Evolutionary conservation across 306 rosid genomes (phyloP).

Genomic region (Mimosa bimucronata): DNA sequence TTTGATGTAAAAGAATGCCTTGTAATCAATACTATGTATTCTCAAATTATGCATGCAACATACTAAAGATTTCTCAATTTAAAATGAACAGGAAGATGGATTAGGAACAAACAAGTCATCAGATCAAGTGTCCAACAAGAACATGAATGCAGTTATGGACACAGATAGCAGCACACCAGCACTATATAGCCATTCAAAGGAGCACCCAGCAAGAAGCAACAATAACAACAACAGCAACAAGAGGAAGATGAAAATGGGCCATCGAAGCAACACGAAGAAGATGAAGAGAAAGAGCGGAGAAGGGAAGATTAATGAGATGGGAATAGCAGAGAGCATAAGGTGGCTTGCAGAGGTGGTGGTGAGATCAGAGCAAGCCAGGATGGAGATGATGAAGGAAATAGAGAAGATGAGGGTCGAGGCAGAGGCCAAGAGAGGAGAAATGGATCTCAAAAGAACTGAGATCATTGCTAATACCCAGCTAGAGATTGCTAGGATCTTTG

Average conservation of each 20-base stretch:
- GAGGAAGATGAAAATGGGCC: constrained; percentile 53
- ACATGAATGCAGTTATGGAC: constrained; percentile 47
- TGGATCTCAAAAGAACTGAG: constrained; percentile 89
- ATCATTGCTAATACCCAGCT: constrained; percentile 92
- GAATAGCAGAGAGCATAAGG: constrained; percentile 83
- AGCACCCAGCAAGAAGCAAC: constrained; percentile 45
- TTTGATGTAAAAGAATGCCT: neutral
- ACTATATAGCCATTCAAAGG: constrained; percentile 67
- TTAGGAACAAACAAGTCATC: constrained; percentile 52
- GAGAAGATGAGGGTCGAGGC: constrained; percentile 95
- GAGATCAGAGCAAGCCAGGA: constrained; percentile 82
- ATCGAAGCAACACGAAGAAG: constrained; percentile 28
- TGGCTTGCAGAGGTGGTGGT: constrained; percentile 93
- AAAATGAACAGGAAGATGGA: constrained; percentile 61
- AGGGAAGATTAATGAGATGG: constrained; percentile 39
- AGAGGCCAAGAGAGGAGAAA: constrained; percentile 89
- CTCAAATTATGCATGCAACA: neutral
- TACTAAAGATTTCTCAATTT: constrained; percentile 14
- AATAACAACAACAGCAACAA: constrained; percentile 40
- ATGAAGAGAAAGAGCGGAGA: constrained; percentile 38
- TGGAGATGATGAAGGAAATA: constrained; percentile 88
- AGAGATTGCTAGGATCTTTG: constrained; percentile 94
- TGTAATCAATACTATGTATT: neutral
- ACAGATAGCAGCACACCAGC: constrained; percentile 94
- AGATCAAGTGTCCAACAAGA: constrained; percentile 71